phyloP scores from a whole-genome alignment of 2,329 filamentous ascomycete genomes.

The Rutstroemia sp. region DNA sequence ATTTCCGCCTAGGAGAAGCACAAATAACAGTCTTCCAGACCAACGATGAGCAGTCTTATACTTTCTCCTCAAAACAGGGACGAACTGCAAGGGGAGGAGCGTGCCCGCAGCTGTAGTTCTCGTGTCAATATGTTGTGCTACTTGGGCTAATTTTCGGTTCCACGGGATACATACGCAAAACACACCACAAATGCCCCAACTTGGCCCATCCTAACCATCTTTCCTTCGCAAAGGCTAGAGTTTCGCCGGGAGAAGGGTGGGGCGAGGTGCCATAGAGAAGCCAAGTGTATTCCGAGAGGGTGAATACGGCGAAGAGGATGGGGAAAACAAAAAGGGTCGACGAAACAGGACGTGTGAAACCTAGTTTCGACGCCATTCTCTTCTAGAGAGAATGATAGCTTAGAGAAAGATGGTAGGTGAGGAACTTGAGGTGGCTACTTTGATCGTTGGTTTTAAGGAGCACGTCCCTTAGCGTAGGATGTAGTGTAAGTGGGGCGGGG shows the following conservation, averaged over 20 bases:
- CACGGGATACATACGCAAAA: too few relatives aligned
- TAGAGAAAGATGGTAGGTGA: not conserved
- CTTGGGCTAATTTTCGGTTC: too few relatives aligned
- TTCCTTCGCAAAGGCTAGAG: too few relatives aligned
- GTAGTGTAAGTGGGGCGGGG: too few relatives aligned
- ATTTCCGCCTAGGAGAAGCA: not conserved
- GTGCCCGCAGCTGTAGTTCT: not conserved
- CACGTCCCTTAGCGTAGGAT: too few relatives aligned
- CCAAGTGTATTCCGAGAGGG: not conserved
- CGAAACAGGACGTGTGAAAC: not conserved
- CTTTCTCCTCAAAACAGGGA: not conserved
- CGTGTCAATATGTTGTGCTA: not conserved
- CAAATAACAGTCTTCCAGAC: not conserved
- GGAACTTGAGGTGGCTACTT: not conserved
- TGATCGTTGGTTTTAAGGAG: not conserved
- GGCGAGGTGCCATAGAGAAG: not conserved
- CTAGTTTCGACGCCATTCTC: not conserved
- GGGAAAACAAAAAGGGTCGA: not conserved
- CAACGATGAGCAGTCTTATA: not conserved
- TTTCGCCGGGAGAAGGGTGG: too few relatives aligned
- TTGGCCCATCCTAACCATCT: too few relatives aligned
- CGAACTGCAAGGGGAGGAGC: not conserved
- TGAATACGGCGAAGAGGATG: not conserved
- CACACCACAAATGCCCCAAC: too few relatives aligned
- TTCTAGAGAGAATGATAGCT: not conserved